phyloP scores from a whole-genome alignment of 1,284 basidiomycete species.

The Puccinia novopanici region DNA sequence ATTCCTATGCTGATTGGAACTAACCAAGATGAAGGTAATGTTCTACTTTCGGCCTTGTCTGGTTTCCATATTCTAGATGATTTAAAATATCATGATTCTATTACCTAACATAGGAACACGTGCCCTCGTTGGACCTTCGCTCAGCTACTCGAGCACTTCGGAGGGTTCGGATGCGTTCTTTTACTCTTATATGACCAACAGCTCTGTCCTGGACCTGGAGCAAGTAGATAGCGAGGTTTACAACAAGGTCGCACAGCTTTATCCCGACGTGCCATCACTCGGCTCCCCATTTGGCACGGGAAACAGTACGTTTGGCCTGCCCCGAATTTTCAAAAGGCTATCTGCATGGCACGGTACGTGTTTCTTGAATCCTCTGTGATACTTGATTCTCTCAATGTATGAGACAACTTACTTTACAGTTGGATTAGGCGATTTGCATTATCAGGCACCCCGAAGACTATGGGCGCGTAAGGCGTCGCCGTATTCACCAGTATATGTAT shows the following conservation, averaged over 20 bases:
- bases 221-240: constrained; percentile 27
- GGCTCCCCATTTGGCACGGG: constrained; percentile 55
- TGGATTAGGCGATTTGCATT: constrained; percentile 42
- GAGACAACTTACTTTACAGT: background rate
- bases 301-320: constrained; percentile 35
- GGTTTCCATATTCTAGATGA: too few species aligned
- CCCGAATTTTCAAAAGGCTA: constrained; percentile 34
- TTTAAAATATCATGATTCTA: background rate
- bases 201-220: constrained; percentile 26
- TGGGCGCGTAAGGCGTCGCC: constrained; percentile 26
- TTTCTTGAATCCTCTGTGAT: background rate
- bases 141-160: background rate
- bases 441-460: constrained; percentile 43
- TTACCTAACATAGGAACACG: constrained; percentile 6
- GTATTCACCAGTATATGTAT: constrained; percentile 35
- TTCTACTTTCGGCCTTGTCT: background rate
- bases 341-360: constrained; percentile 44
- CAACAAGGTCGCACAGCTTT: constrained; percentile 49
- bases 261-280: constrained; percentile 51
- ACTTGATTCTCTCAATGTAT: background rate
- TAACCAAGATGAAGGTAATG: constrained; percentile 45
- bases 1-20: constrained; percentile 38
- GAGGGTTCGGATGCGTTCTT: constrained; percentile 23
- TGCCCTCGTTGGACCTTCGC: constrained; percentile 7
- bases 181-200: constrained; percentile 38